These are phyloP conservation scores for Pholiota adiposa DNA, from an alignment of 1,284 basidiomycete genomes.

Conservation along the genomic window DNA sequence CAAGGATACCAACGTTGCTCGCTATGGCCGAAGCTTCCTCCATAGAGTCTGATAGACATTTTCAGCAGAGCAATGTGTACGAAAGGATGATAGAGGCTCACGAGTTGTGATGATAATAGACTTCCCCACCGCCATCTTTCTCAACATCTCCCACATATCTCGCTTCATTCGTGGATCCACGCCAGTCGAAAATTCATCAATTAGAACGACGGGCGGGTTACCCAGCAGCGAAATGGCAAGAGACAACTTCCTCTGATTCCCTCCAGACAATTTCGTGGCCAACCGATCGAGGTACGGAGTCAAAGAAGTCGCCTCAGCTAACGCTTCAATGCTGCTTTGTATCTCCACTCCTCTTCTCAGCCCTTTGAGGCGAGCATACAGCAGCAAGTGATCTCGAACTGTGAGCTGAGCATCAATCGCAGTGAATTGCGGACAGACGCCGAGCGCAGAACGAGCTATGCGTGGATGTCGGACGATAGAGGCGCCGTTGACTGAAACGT, in stretches of 20 bases:
- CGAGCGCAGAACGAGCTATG: slow-evolving; percentile 66
- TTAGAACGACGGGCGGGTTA: slow-evolving; percentile 77
- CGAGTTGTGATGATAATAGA: slow-evolving; percentile 73
- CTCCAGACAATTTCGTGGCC: slow-evolving; percentile 76
- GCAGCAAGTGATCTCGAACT: slow-evolving; percentile 73
- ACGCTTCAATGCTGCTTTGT: slow-evolving; percentile 54
- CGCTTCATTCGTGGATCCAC: slow-evolving; percentile 85
- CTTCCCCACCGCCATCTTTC: slow-evolving; percentile 65
- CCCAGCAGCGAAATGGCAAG: slow-evolving; percentile 73
- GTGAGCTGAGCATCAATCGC: slow-evolving; percentile 80
- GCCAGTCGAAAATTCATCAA: slow-evolving; percentile 85
- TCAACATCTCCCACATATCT: slow-evolving; percentile 79
- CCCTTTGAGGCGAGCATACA: slow-evolving; percentile 75
- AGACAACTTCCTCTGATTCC: slow-evolving; percentile 80
- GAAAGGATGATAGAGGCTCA: slow-evolving; percentile 35
- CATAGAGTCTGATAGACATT: slow-evolving; percentile 65
- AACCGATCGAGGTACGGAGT: slow-evolving; percentile 67
- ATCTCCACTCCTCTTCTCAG: slow-evolving; percentile 52
- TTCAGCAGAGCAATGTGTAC: slow-evolving; percentile 5
- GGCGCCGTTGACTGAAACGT: slow-evolving; percentile 65
- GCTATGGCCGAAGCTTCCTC: slow-evolving; percentile 83
- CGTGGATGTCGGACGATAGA: slow-evolving; percentile 67
- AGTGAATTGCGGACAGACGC: slow-evolving; percentile 84
- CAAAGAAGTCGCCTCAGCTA: slow-evolving; percentile 67
- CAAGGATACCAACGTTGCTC: slow-evolving; percentile 73